Base-by-base conservation (phyloP, 805 yeast species). In the Candida bentonensis region DNA sequence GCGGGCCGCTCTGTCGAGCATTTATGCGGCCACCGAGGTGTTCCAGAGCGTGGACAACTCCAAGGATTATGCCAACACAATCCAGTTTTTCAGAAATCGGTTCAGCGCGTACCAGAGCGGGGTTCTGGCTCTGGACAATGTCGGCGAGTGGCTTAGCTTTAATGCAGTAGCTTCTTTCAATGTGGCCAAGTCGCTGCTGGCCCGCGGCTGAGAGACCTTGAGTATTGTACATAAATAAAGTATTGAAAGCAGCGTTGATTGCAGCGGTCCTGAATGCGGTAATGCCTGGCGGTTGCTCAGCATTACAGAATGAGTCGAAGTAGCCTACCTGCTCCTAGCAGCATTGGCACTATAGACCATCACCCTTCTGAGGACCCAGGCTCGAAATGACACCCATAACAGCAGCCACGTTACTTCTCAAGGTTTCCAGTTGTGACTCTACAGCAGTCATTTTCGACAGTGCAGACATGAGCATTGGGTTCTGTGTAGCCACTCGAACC, bases 31-130 rank as follows among this genome's bases (percentile, higher is more conserved):
- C 30, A 48, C 58, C 33, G 96, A 89, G 60, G 64, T 85, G 49
- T 85, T 74, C 64, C 82, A 81, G 92, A 66, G 84, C 39, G 79
- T 73, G 52, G 96, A 89, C 60, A 67, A 66, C 21, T 78, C 89
- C 20, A 54, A 57, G 1, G 71, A 64, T 23, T 81, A 66, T 53
- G 46, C 51, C 13, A 73, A 73, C 41, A 88, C 97, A 1, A 58
- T 70, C 53, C 69, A 70, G 21, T 79, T 85, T 56, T 82, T 83
- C 40, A 72, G 73, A 40, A 70, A 69, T 40, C 76, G 79, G 51
- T 64, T 89, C 22, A 59, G 65, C 9, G 94, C 87, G 15, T 65
- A 68, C 41, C 11, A 17, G 7, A 30, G n/a, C 20, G 11, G 36
- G 17, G 17, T 17, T 9, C 17, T n/a, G 11, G 70, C 77, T 3